phyloP scores from a whole-genome alignment of 345 rosid genomes.

The Eutrema yunnanense region DNA sequence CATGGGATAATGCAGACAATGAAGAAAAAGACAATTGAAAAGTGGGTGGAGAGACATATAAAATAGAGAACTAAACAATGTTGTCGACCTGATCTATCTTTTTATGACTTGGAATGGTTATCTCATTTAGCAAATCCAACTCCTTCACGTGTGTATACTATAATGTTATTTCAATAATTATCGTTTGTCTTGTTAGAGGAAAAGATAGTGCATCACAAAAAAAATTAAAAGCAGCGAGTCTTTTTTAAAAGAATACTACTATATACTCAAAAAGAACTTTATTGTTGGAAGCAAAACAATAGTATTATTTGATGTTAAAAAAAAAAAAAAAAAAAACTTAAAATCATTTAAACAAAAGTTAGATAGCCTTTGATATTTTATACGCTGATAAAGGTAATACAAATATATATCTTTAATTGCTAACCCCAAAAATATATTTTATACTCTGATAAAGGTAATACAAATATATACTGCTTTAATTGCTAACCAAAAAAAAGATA shows the following conservation, averaged over 20 bases:
- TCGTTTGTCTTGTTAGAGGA: conserved; percentile 6
- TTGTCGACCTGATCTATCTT: not conserved
- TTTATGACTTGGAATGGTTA: not conserved
- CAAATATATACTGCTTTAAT: no score
- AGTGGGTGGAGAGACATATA: not conserved
- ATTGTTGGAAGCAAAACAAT: not conserved
- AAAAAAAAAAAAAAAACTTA: not conserved
- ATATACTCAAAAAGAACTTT: not conserved
- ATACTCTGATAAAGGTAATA: no score
- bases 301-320: not conserved
- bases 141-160: conserved; percentile 20
- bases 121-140: conserved; percentile 10
- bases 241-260: not conserved
- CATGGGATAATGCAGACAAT: conserved; percentile 15
- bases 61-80: not conserved
- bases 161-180: not conserved
- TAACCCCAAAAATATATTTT: no score
- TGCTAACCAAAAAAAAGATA: no score
- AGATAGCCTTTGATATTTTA: not conserved
- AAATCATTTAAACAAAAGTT: not conserved
- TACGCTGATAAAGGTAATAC: not conserved
- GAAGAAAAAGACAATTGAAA: conserved; percentile 15
- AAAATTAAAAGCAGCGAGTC: not conserved
- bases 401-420: no score
- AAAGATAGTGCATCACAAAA: not conserved